phyloP scores from a whole-genome alignment of 495 filamentous ascomycete genomes.

The Lasiosphaeris hirsuta region DNA sequence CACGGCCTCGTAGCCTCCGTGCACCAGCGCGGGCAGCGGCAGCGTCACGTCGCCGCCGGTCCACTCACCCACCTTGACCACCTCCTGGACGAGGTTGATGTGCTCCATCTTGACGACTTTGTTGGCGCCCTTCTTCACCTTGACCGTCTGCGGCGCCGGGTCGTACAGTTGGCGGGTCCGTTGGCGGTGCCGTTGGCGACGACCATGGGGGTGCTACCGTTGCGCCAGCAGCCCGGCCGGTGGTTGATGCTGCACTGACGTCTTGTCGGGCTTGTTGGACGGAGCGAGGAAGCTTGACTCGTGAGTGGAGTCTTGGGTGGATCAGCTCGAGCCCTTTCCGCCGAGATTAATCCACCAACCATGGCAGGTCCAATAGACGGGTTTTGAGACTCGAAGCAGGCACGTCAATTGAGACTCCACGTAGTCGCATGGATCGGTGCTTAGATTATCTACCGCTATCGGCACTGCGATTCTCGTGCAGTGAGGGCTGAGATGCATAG shows the following conservation, averaged over 20 bases:
- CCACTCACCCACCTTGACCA: slow-evolving; percentile 22
- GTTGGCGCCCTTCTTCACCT: slow-evolving; percentile 23
- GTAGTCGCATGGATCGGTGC: no score
- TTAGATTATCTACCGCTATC: no score
- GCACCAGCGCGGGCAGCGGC: slow-evolving; percentile 8
- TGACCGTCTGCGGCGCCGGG: slow-evolving; percentile 12
- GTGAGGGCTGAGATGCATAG: no score
- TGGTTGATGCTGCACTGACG: not conserved
- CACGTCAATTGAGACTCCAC: no score
- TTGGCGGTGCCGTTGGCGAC: slow-evolving; percentile 21
- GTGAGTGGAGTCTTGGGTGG: not conserved
- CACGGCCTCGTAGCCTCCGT: slow-evolving; percentile 10
- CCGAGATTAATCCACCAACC: no score
- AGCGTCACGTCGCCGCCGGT: slow-evolving; percentile 17
- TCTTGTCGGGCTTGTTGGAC: not conserved
- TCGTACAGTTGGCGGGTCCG: slow-evolving; percentile 19
- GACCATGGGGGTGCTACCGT: slow-evolving; percentile 10
- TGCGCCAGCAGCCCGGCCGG: not conserved
- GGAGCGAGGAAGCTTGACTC: not conserved
- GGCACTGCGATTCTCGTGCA: no score
- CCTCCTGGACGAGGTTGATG: slow-evolving; percentile 16
- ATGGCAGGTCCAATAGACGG: no score
- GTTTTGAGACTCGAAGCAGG: no score
- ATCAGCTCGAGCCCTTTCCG: not conserved
- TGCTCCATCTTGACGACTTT: slow-evolving; percentile 21